Conservation (phyloP, 2,329 filamentous ascomycete genomes). For the Ceratocystis diversiconidia region DNA sequence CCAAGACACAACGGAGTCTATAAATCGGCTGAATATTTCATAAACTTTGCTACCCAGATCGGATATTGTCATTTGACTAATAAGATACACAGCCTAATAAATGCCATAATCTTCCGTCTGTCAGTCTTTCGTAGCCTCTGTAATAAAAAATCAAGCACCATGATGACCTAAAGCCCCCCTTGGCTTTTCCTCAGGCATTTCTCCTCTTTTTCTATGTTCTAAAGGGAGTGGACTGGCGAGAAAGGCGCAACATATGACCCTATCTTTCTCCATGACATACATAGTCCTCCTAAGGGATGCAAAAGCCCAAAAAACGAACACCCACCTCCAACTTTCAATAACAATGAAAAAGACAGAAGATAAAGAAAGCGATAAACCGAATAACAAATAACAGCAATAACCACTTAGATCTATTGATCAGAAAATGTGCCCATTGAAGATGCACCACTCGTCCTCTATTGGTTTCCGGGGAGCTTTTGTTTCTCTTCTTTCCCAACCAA, state of each 20-base stretch:
- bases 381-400: constrained; percentile 9
- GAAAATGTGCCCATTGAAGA: not conserved
- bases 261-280: not conserved
- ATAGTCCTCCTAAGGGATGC: not conserved
- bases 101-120: constrained; percentile 10
- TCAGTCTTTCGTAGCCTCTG: constrained; percentile 2
- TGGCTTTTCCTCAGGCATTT: not conserved
- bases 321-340: constrained; percentile 5
- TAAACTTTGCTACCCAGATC: constrained; percentile 5
- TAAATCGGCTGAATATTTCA: not conserved
- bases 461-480: not conserved
- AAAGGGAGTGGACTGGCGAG: not conserved
- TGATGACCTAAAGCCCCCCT: not conserved
- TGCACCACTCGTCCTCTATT: not conserved
- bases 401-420: constrained; percentile 4
- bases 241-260: not conserved
- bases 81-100: constrained; percentile 11
- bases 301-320: constrained; percentile 4
- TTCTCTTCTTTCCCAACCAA: constrained; percentile 3
- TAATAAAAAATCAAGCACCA: constrained; percentile 6
- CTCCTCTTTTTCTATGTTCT: constrained; percentile 7
- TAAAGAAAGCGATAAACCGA: constrained; percentile 9
- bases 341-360: constrained; percentile 10
- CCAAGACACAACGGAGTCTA: not conserved
- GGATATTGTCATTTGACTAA: constrained; percentile 9